Base-by-base conservation (phyloP, 257 asterid genomes). In the Euphrasia confusa region DNA sequence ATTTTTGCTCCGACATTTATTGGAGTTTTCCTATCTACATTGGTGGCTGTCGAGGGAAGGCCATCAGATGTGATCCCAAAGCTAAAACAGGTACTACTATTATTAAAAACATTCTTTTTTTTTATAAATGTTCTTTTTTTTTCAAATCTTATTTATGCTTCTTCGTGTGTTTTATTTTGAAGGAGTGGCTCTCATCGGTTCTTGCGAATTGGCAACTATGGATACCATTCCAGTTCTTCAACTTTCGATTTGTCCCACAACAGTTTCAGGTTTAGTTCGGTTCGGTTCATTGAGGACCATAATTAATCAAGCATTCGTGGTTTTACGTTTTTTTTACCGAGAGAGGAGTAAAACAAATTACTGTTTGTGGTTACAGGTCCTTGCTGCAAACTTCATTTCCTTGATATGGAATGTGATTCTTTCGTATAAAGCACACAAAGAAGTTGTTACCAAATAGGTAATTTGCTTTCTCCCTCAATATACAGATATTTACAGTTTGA, bases 111-210 rank as follows among this genome's bases (percentile, higher is more conserved):
- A 54, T 10, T 15, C 63, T 0, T 11, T 26, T 26, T 8, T 54
- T 26, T 0, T 44, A 44, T 13, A 10, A 4, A 7, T 35, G 40
- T 35, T 7, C 2, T 37, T 35, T 35, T 1, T 35, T n/a, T 45
- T 13, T 4, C 18, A n/a, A 45, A 45, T n/a, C 12, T n/a, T 45
- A 13, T 45, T 3, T 45, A 45, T 45, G 15, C 17, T 45, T 45
- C 17, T 45, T 3, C 17, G 5, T 13, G 7, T 4, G 12, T 55
- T 54, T 61, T 5, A 1, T 45, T 71, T 73, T 71, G 56, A 17
- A 89, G 97, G 95, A 86, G 71, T 89, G 97, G 97, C 75, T 84
- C 73, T 75, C 97, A 10, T 69, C 96, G n/a, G 90, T 86, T 73
- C 65, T 89, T 60, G 95, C 85, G 50, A 89, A 89, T 79, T 89